These are phyloP conservation scores for Triticum dicoccoides DNA, from an alignment of 176 grass and related monocot species.

Conservation along the genomic window DNA sequence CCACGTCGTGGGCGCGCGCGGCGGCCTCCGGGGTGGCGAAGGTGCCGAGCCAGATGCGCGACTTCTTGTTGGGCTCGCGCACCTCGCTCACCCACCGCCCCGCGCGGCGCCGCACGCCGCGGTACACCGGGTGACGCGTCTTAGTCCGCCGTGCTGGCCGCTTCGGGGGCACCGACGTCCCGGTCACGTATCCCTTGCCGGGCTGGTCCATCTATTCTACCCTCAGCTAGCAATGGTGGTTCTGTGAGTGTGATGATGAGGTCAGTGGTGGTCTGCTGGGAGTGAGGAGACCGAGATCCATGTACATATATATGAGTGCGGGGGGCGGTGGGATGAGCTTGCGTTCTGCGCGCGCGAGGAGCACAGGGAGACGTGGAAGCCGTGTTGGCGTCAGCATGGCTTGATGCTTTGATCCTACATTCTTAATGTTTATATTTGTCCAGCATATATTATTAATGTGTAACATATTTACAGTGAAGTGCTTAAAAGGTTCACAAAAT, in stretches of 20 bases:
- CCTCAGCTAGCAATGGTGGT: background rate
- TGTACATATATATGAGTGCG: background rate
- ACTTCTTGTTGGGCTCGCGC: slow-evolving; percentile 42
- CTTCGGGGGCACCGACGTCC: slow-evolving; percentile 61
- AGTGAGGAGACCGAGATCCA: background rate
- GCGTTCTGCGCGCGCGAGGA: no score
- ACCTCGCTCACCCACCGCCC: no score
- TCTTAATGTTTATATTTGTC: no score
- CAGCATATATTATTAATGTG: no score
- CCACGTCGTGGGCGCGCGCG: slow-evolving; percentile 68
- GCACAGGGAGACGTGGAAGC: background rate
- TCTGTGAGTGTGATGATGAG: no score
- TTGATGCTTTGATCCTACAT: background rate
- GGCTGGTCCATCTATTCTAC: background rate
- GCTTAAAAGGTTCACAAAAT: no score
- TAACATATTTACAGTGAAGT: no score
- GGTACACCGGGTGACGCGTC: slow-evolving; percentile 79
- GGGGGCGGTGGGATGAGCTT: background rate
- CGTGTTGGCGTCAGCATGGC: slow-evolving; percentile 18
- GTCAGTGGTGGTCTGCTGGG: background rate
- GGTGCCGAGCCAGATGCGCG: slow-evolving; percentile 68
- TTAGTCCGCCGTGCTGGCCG: slow-evolving; percentile 63
- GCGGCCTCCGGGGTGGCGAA: slow-evolving; percentile 68
- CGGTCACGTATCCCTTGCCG: slow-evolving; percentile 21
- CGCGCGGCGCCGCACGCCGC: slow-evolving; percentile 60